Base-by-base conservation (phyloP, 2,329 filamentous ascomycete species). In the Arthrobotrys sinensis region DNA sequence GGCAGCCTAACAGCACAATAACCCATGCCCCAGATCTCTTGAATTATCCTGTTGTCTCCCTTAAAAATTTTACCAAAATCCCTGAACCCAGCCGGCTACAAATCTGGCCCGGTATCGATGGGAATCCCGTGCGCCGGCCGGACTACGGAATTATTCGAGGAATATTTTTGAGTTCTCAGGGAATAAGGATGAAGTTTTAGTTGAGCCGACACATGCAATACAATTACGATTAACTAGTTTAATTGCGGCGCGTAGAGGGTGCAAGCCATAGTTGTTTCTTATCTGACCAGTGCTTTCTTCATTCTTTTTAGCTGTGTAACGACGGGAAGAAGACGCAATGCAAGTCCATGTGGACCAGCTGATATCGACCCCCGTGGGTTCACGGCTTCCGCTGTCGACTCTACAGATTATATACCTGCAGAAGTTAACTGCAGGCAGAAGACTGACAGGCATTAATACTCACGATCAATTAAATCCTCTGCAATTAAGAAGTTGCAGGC, bases 171-270 rank as follows among this genome's bases (percentile, higher is more conserved):
- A n/a, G 16, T 48, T 14, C n/a, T 57, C 24, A 48, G 28, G 53
- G 66, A 70, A 70, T 63, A 63, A 32, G 66, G 66, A 62, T 70
- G 64, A 57, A 68, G 46, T 55, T 68, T 70, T 70, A 46, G 10
- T 66, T 28, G 19, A 50, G 46, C 46, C 24, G 12, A n/a, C 16
- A 5, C 45, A 7, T 7, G 12, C 40, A 12, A 38, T 24, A 24
- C 52, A 24, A 55, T 24, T 36, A n/a, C 52, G 52, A 55, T 38
- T 38, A 45, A 45, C 28, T 24, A 57, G 34, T 68, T 69, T 60
- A 69, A 69, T 60, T 69, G 65, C 65, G 65, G 65, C 65, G 53
- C 60, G 43, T 48, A 64, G n/a, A 64, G 24, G 6, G 19, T 28
- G 19, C 19, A 40, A 43, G 50, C 50, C 28, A 57, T 4, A 16